A percentile compares a stretch with the other conserved stretches of the same genome.
Conservation (phyloP, 306 rosid species). For the Begonia loranthoides region DNA sequence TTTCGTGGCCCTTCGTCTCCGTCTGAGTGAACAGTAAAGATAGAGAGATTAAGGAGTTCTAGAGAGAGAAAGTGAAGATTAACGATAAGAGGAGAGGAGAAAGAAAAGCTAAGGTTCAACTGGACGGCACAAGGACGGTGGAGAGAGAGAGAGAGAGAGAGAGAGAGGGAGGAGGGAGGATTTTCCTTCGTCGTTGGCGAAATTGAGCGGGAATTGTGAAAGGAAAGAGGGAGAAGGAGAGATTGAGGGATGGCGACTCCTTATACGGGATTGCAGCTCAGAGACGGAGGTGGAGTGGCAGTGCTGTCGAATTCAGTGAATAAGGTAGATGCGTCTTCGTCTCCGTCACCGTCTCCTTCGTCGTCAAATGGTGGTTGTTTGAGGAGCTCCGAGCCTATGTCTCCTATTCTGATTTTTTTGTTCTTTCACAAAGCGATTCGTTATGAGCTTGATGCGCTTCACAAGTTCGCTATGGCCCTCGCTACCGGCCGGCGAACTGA, state of each 20-base stretch:
- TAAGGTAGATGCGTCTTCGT: constrained; percentile 45
- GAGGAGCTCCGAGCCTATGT: constrained; percentile 35
- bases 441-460: constrained; percentile 79
- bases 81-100: no score
- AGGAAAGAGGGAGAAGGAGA: background rate
- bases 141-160: no score
- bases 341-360: constrained; percentile 16
- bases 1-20: no score
- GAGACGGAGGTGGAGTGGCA: constrained; percentile 62
- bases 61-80: no score
- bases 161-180: no score
- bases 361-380: constrained; percentile 30
- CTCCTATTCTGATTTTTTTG: constrained; percentile 80
- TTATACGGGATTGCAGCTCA: constrained; percentile 41
- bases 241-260: constrained; percentile 56
- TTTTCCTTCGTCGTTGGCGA: no score
- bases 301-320: constrained; percentile 49
- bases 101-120: no score
- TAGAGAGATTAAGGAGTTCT: no score
- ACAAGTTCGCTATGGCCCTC: constrained; percentile 71
- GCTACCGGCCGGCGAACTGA: constrained; percentile 69
- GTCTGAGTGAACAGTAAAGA: no score
- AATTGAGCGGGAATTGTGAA: no score
- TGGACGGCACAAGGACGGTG: no score
- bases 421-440: constrained; percentile 87